Conservation (phyloP, 2,329 filamentous ascomycete species). For the Aspergillus piperis region DNA sequence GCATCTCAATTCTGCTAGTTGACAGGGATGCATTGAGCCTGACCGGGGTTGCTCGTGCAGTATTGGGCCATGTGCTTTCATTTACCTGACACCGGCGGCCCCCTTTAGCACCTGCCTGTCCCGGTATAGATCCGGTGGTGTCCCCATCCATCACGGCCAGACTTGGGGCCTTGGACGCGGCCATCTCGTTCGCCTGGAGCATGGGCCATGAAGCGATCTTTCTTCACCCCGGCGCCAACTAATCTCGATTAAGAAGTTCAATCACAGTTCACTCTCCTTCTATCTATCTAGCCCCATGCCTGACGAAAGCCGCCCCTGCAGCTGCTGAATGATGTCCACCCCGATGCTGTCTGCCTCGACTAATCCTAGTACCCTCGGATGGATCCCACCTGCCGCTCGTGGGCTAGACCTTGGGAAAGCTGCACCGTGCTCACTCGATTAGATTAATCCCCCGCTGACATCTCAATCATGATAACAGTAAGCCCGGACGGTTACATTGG, state of each 20-base stretch:
- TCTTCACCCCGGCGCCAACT: not conserved
- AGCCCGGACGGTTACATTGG: conserved; percentile 6
- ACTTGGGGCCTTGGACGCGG: not conserved
- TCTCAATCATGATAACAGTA: not conserved
- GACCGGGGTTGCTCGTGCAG: conserved; percentile 5
- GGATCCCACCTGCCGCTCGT: conserved; percentile 2
- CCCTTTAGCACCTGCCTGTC: conserved; percentile 1
- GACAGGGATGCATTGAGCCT: not conserved
- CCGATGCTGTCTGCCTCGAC: not conserved
- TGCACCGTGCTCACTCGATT: conserved; percentile 6
- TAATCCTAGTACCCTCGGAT: not conserved
- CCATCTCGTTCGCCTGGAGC: not conserved
- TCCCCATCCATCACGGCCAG: not conserved
- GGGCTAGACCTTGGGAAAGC: not conserved
- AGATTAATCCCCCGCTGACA: conserved; percentile 1
- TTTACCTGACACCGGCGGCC: conserved; percentile 3
- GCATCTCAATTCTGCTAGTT: not conserved
- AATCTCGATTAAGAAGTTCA: too few species aligned
- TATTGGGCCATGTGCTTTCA: conserved; percentile 9
- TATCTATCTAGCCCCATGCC: not conserved
- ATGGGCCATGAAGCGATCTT: not conserved
- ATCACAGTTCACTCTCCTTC: not conserved
- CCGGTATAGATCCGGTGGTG: not conserved
- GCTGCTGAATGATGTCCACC: not conserved
- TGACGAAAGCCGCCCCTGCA: conserved; percentile 1